phyloP scores from a whole-genome alignment of 2,329 filamentous ascomycete species.

The Exophiala phaeomuriformis region DNA sequence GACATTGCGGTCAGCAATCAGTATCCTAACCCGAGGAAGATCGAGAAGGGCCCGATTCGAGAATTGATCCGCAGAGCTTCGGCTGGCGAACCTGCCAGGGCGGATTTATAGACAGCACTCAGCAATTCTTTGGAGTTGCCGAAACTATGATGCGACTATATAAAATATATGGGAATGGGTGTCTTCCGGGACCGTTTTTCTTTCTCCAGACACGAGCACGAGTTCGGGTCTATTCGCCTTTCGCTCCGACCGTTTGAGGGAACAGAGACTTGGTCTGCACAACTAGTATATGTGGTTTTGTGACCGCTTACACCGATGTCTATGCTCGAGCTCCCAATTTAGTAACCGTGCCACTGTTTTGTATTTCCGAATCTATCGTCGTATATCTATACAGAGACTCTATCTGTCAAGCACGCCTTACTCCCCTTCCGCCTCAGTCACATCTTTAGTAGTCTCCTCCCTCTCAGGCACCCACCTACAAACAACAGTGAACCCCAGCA shows the following conservation, averaged over 20 bases:
- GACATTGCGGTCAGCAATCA: conserved; percentile 53
- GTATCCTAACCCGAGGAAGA: conserved; percentile 52
- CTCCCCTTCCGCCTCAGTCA: background rate
- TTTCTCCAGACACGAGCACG: too few species aligned
- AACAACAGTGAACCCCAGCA: conserved; percentile 31
- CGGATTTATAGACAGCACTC: conserved; percentile 12
- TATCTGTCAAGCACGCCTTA: background rate
- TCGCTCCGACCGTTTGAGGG: too few species aligned
- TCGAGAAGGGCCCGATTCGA: conserved; percentile 47
- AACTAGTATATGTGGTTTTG: too few species aligned
- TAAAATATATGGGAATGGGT: too few species aligned
- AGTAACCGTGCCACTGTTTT: too few species aligned
- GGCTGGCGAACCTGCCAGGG: conserved; percentile 45
- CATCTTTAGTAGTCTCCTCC: background rate
- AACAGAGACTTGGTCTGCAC: too few species aligned
- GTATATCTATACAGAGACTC: background rate
- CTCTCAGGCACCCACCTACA: conserved; percentile 14
- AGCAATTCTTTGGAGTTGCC: background rate
- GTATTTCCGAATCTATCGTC: too few species aligned
- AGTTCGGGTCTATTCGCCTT: too few species aligned
- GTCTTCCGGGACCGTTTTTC: too few species aligned
- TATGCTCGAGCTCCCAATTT: too few species aligned
- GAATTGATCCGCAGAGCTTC: conserved; percentile 55
- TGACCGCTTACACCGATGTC: too few species aligned
- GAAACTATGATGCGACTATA: background rate